Conservation (phyloP, 371 early-diverging fungal species). For the Mortierella sp. region DNA sequence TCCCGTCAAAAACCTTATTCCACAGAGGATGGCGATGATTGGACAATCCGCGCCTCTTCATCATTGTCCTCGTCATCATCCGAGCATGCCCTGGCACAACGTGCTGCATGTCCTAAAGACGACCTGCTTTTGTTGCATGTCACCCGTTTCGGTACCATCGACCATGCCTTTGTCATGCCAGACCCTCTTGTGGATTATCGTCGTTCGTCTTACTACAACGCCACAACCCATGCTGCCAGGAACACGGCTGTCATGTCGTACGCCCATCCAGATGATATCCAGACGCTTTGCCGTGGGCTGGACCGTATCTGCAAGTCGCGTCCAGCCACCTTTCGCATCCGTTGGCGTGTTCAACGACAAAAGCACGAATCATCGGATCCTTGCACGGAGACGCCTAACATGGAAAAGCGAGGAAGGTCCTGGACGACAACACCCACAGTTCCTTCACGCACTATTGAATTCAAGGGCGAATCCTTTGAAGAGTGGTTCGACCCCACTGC, state of each 20-base stretch:
- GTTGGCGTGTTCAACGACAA: slow-evolving; percentile 17
- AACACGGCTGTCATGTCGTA: slow-evolving; percentile 38
- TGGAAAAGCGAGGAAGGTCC: background rate
- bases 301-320: slow-evolving; percentile 34
- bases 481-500: slow-evolving; percentile 47
- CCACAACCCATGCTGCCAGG: slow-evolving; percentile 7
- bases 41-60: slow-evolving; percentile 2
- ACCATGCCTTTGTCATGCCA: slow-evolving; percentile 31
- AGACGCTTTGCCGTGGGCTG: slow-evolving; percentile 33
- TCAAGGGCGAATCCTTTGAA: slow-evolving; percentile 39
- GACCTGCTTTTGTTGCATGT: slow-evolving; percentile 35
- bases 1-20: slow-evolving; percentile 21
- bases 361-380: background rate
- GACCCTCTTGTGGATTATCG: slow-evolving; percentile 1
- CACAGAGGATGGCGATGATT: slow-evolving; percentile 7
- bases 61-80: background rate
- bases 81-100: background rate
- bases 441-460: slow-evolving; percentile 26
- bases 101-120: background rate
- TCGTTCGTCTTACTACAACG: background rate
- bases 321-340: slow-evolving; percentile 16
- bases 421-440: background rate
- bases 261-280: slow-evolving; percentile 40
- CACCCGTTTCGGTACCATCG: slow-evolving; percentile 44
- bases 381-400: background rate